Evolutionary conservation across 306 rosid species (phyloP), one percentile per base, ranked within the genome.

Genomic region (Oemleria cerasiformis): DNA sequence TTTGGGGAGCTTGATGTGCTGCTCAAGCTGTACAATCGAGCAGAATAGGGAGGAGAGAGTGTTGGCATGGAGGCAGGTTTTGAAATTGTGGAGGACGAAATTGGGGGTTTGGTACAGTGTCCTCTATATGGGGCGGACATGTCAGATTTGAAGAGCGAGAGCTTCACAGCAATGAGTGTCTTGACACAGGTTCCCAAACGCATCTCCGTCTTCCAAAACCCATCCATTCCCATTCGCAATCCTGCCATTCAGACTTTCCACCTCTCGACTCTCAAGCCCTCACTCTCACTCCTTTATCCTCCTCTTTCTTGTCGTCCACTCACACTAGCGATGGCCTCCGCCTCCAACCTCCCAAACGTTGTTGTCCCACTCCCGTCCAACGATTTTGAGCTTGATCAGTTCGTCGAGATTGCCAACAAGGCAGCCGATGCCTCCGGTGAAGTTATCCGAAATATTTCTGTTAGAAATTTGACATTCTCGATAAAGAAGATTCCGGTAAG

Each of bases 361-460:
- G 66, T 72, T 34, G 63, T 48, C 23, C 10, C 67, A 13, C 58
- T 60, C 1, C 47, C 75, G 59, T 42, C 44, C 4, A 50, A 51
- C 8, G 71, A 53, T 34, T 62, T 19, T 14, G 83, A 89, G 17
- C 84, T 88, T 10, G 80, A 78, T 65, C 86, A 59, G 50, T 86
- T 91, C 67, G 73, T 81, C 40, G 77, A 81, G 30, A 84, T 89
- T 25, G 97, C 86, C 62, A 85, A 81, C 78, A 77, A 75, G 71
- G 84, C 76, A 21, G 96, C 98, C 23, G 96, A 94, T n/a, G 96
- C 97, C 34, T 88, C 97, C 42, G 96, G 98, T 15, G 81, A 80
- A 67, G 90, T 91, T 1, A 90, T 87, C 64, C 77, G 60, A 73
- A 82, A n/a, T 91, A 88, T 70, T 94, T 94, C 78, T 78, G 97